phyloP scores from a whole-genome alignment of 306 rosid species.

The Mucuna pruriens region DNA sequence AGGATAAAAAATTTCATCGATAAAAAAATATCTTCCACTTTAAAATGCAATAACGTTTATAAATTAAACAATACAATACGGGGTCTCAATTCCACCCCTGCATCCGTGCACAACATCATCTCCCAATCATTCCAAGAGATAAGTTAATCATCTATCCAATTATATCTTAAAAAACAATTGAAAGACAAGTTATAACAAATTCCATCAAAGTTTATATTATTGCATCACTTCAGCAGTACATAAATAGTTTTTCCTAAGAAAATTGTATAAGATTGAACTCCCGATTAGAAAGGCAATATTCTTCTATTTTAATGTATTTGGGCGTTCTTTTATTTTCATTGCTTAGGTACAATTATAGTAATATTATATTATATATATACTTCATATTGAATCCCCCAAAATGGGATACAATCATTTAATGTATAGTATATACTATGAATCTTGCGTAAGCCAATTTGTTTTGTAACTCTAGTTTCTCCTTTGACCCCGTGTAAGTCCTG shows the following conservation, averaged over 20 bases:
- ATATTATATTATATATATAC: too few species aligned
- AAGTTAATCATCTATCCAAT: slow-evolving; percentile 34
- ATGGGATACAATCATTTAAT: too few species aligned
- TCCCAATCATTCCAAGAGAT: slow-evolving; percentile 50
- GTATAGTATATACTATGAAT: too few species aligned
- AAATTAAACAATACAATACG: slow-evolving; percentile 44
- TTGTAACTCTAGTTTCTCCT: too few species aligned
- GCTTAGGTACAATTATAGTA: too few species aligned
- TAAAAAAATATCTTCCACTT: slow-evolving; percentile 36
- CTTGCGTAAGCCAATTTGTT: too few species aligned
- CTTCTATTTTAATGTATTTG: neutral
- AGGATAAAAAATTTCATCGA: too few species aligned
- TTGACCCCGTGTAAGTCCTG: too few species aligned
- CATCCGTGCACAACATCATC: slow-evolving; percentile 59
- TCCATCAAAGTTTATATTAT: slow-evolving; percentile 55
- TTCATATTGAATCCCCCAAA: too few species aligned
- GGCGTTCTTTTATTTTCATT: slow-evolving; percentile 4
- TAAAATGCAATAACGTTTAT: slow-evolving; percentile 27
- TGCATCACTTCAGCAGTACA: slow-evolving; percentile 74
- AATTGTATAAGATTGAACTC: slow-evolving; percentile 62
- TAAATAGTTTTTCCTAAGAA: slow-evolving; percentile 72
- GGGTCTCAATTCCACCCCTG: slow-evolving; percentile 45
- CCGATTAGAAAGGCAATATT: slow-evolving; percentile 68
- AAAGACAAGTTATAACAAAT: slow-evolving; percentile 42
- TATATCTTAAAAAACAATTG: slow-evolving; percentile 42